Conservation (phyloP, 106 monocot species). For the Apostasia ramifera region DNA sequence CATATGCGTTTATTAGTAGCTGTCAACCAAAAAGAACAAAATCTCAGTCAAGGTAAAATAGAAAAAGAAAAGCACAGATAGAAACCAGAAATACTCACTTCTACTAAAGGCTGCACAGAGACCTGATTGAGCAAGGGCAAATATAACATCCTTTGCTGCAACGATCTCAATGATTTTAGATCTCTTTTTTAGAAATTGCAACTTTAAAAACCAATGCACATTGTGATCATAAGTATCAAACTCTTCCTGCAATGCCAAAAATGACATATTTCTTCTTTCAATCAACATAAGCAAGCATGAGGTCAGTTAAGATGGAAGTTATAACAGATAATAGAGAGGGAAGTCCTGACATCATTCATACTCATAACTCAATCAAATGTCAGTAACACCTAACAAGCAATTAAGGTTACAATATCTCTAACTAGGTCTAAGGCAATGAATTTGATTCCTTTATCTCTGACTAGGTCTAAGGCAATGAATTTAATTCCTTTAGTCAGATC, state of each 20-base stretch:
- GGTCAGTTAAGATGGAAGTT: background rate
- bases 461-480: too few species aligned
- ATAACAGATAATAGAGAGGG: background rate
- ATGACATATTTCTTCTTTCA: background rate
- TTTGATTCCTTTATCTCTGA: too few species aligned
- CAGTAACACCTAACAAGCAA: background rate
- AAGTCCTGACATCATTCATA: background rate
- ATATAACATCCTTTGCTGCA: slow-evolving; percentile 81
- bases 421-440: too few species aligned
- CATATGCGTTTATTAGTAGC: slow-evolving; percentile 80
- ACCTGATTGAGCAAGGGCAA: slow-evolving; percentile 78
- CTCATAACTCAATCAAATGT: background rate
- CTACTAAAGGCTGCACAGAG: slow-evolving; percentile 78
- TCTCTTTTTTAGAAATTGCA: slow-evolving; percentile 76
- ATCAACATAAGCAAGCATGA: background rate
- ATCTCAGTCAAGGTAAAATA: slow-evolving; percentile 5
- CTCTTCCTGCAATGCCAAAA: slow-evolving; percentile 52
- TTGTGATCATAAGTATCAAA: slow-evolving; percentile 88
- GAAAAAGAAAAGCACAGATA: background rate
- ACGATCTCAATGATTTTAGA: slow-evolving; percentile 89
- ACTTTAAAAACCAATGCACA: slow-evolving; percentile 57
- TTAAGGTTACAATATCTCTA: too few species aligned
- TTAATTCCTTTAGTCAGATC: too few species aligned
- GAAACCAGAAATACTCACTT: slow-evolving; percentile 26
- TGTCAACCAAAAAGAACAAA: slow-evolving; percentile 28